Base-by-base conservation (phyloP, 495 filamentous ascomycete species). In the Astrothelium macrocarpum region DNA sequence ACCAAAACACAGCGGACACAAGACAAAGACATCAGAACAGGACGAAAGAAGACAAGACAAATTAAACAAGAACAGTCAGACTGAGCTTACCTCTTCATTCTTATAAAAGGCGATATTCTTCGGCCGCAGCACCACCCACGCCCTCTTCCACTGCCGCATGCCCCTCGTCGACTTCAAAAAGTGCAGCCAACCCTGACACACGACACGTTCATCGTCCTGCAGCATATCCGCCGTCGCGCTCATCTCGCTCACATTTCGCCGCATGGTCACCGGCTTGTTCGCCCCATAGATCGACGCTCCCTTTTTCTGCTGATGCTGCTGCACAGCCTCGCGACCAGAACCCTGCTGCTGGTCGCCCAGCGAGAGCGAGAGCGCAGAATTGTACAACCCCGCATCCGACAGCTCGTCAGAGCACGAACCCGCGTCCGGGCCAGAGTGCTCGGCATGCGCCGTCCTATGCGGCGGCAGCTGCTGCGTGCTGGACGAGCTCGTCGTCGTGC, bases 361-460 rank as follows among this genome's bases (percentile, higher is more conserved):
- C 28, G 23, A 32, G 11, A 81, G 72, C 10, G 78, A 80, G 14
- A 75, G 61, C 26, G 75, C 71, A 9, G 79, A 80, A 20, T 67
- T 12, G 71, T 71, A 10, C 73, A 69, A 71, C 76, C 66, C 66
- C 1, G 80, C 81, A 70, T 97, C 94, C 2, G 91, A 96, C 68
- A 95, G 84, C 69, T 96, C 94, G 26, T 96, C 94, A 23, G 94
- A 98, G 73, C 87, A 89, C 2, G 90, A 94, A 2, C 89, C 90
- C 31, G 90, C 75, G 28, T 97, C 94, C 64, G 92, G 88, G 14
- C 88, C 93, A 12, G 93, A 96, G 68, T 91, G 95, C 25, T 95
- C 90, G 4, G 77, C 77, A 42, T 83, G 79, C 45, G 79, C 76
- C 31, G 82, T 66, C 16, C 66, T 61, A 4, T 73, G 70, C 2